Evolutionary conservation across 140 eudicot species (phyloP), one percentile per base, ranked within the genome.

Genomic region (Stevia rebaudiana): DNA sequence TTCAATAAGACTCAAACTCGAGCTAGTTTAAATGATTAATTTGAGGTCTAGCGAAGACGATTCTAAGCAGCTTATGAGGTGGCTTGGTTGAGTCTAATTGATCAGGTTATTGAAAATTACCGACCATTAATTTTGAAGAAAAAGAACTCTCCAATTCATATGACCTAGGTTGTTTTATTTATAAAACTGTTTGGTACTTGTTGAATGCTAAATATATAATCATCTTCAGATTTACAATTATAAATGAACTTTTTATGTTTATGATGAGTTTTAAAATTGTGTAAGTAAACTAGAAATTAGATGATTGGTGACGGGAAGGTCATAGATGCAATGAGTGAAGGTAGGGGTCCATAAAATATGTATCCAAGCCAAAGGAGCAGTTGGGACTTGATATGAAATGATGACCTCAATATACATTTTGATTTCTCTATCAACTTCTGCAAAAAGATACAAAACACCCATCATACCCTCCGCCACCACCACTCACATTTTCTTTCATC

Each of bases 401-500:
- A 73, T 72, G 75, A 70, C 59, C 68, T 59, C 41, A 70, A 58
- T 58, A 49, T 70, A 70, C 71, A 50, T 4, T 42, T 63, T 54
- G 31, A 15, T 48, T 11, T 62, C 48, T 43, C 61, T 68, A 46
- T 43, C 78, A 54, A 58, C 40, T 23, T 35, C 78, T 65, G 78
- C 73, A 65, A 43, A 65, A 73, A 73, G 73, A 64, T 73, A 65
- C 72, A 46, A 65, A 56, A 73, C 73, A 73, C 51, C 66, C 61
- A 73, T 73, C 76, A 67, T 82, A 70, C 69, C 76, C 67, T 51
- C 70, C 68, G 70, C 73, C 80, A 77, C 86, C 81, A 70, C 72
- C 65, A 48, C 82, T 65, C 82, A 78, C 81, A 76, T 75, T 67
- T 79, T 65, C 76, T 62, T 70, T 75, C 80, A 69, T 57, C 77